Conservation (phyloP, 1,139 yeast genomes). For the Diutina ranongensis region DNA sequence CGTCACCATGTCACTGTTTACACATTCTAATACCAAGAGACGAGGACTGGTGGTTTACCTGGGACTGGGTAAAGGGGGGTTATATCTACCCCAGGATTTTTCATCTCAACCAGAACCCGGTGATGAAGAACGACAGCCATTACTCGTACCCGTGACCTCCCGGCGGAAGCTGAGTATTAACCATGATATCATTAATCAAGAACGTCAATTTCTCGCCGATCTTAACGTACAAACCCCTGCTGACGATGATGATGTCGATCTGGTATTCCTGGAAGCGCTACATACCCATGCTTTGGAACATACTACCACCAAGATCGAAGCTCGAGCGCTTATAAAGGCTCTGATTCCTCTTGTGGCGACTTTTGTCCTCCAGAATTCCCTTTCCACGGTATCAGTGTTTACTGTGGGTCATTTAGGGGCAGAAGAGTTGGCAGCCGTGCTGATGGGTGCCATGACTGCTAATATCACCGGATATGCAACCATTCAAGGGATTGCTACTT, state of each 20-base stretch:
- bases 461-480: constrained; percentile 49
- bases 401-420: constrained; percentile 51
- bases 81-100: constrained; percentile 2
- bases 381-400: constrained; percentile 46
- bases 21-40: neutral
- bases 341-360: constrained; percentile 44
- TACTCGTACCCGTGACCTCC: neutral
- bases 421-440: constrained; percentile 47
- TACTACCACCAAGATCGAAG: constrained; percentile 23
- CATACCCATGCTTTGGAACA: constrained; percentile 18
- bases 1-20: constrained; percentile 5
- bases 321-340: constrained; percentile 27
- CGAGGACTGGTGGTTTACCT: constrained; percentile 4
- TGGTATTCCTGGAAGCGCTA: constrained; percentile 28
- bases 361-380: constrained; percentile 42
- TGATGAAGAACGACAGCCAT: neutral
- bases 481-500: constrained; percentile 47
- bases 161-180: neutral
- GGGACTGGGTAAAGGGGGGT: neutral
- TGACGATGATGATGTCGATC: constrained; percentile 20
- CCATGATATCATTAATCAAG: neutral
- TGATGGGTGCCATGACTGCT: constrained; percentile 54
- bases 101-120: neutral
- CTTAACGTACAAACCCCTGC: constrained; percentile 4
- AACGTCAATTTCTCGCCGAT: neutral